A percentile compares a stretch with the other conserved stretches of the same genome.
Conservation (phyloP, 2,329 filamentous ascomycete species). For the Penicillium italicum region DNA sequence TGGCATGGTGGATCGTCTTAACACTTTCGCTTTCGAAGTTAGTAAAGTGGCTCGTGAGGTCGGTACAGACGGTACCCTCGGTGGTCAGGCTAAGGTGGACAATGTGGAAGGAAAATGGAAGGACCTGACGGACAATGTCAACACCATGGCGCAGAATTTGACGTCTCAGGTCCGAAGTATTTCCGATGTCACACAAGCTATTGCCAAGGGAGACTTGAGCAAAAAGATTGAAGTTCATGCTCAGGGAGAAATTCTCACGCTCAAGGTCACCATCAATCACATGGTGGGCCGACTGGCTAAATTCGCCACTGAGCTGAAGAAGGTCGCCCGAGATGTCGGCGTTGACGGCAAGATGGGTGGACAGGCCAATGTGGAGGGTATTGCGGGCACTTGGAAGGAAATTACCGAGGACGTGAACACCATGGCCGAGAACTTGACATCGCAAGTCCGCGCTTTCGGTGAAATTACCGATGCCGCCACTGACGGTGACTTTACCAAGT, state of each 20-base stretch:
- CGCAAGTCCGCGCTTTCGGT: slow-evolving; percentile 94
- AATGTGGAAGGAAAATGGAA: slow-evolving; percentile 67
- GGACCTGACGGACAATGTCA: slow-evolving; percentile 64
- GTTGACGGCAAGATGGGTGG: slow-evolving; percentile 98
- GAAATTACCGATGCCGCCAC: slow-evolving; percentile 98
- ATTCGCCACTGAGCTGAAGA: slow-evolving; percentile 93
- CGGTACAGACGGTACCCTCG: slow-evolving; percentile 62
- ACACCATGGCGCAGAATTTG: slow-evolving; percentile 64
- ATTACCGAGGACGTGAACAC: slow-evolving; percentile 97
- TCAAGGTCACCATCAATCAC: slow-evolving; percentile 98
- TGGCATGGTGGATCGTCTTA: slow-evolving; percentile 63
- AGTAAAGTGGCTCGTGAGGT: slow-evolving; percentile 64
- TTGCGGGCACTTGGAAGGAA: slow-evolving; percentile 95
- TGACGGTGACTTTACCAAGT: slow-evolving; percentile 93
- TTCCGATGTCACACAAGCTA: slow-evolving; percentile 89
- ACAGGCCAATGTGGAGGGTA: slow-evolving; percentile 87
- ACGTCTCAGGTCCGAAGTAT: slow-evolving; percentile 77
- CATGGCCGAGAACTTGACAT: slow-evolving; percentile 82
- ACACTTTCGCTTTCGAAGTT: slow-evolving; percentile 63
- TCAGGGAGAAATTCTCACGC: slow-evolving; percentile 86
- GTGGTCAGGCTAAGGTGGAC: slow-evolving; percentile 61
- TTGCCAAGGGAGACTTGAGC: slow-evolving; percentile 92
- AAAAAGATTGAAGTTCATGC: slow-evolving; percentile 94
- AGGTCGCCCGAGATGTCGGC: slow-evolving; percentile 92
- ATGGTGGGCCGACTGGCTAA: slow-evolving; percentile 95